Evolutionary conservation across 2,329 filamentous ascomycete species (phyloP).

Genomic region (Xenosphaeropsis pyriputrescens): DNA sequence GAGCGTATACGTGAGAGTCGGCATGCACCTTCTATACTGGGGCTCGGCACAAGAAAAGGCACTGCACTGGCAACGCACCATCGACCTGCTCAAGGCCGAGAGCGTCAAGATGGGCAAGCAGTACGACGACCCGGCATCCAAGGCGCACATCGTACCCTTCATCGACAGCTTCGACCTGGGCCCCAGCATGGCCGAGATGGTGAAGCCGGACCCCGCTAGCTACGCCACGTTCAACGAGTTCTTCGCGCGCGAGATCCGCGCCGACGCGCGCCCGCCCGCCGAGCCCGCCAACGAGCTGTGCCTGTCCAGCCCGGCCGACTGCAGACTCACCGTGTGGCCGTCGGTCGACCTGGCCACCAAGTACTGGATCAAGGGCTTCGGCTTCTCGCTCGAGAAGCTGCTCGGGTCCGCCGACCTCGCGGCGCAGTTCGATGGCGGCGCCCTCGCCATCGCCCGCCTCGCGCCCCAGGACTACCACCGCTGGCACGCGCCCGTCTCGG

Average conservation of each 20-base stretch:
- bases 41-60: conserved; percentile 21
- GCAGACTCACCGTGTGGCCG: conserved; percentile 83
- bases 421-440: conserved; percentile 18
- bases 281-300: conserved; percentile 15
- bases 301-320: conserved; percentile 54
- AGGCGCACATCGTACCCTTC: conserved; percentile 23
- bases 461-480: conserved; percentile 30
- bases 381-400: conserved; percentile 25
- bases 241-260: conserved; percentile 22
- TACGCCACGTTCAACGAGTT: conserved; percentile 27
- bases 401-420: conserved; percentile 20
- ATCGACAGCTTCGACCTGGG: conserved; percentile 22
- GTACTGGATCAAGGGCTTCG: conserved; percentile 37
- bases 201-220: conserved; percentile 20
- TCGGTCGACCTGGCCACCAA: conserved; percentile 65
- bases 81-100: conserved; percentile 20
- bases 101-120: conserved; percentile 23
- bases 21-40: conserved; percentile 28
- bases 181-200: conserved; percentile 17
- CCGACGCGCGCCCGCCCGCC: conserved; percentile 20
- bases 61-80: conserved; percentile 20
- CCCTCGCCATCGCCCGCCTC: conserved; percentile 25
- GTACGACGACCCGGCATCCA: conserved; percentile 22
- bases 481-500: conserved; percentile 26
- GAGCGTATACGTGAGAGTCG: conserved; percentile 25